phyloP scores from a whole-genome alignment of 2,329 filamentous ascomycete genomes.

The Hawksworthiomyces lignivorus region DNA sequence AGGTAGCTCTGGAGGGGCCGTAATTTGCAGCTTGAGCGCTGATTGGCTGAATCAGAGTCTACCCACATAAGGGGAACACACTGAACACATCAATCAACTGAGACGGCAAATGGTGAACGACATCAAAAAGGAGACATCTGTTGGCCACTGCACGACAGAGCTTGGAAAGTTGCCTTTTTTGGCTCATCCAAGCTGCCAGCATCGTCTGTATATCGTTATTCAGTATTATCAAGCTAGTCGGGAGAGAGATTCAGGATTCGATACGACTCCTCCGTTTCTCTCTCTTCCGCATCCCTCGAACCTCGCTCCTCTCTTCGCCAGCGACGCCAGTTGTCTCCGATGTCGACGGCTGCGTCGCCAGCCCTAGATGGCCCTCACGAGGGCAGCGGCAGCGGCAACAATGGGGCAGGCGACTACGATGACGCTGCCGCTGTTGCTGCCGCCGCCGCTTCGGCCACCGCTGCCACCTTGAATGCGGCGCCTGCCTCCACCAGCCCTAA shows the following conservation, averaged over 20 bases:
- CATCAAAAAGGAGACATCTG: background rate
- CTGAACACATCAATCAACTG: too few species aligned
- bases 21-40: background rate
- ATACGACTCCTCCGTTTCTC: background rate
- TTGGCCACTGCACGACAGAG: background rate
- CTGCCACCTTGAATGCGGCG: conserved; percentile 16
- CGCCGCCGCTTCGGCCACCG: conserved; percentile 24
- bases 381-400: conserved; percentile 8
- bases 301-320: too few species aligned
- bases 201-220: too few species aligned
- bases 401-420: background rate
- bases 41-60: too few species aligned
- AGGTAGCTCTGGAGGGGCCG: conserved; percentile 8
- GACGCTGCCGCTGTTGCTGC: conserved; percentile 11
- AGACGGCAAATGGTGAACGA: too few species aligned
- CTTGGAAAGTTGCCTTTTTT: background rate
- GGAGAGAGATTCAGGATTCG: too few species aligned
- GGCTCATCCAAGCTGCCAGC: background rate
- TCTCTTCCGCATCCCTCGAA: background rate
- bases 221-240: too few species aligned
- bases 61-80: too few species aligned
- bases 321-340: background rate
- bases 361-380: conserved; percentile 6
- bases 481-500: conserved; percentile 39
- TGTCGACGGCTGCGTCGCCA: conserved; percentile 15